phyloP scores from a whole-genome alignment of 2,329 filamentous ascomycete genomes.

The Coleophoma crateriformis region DNA sequence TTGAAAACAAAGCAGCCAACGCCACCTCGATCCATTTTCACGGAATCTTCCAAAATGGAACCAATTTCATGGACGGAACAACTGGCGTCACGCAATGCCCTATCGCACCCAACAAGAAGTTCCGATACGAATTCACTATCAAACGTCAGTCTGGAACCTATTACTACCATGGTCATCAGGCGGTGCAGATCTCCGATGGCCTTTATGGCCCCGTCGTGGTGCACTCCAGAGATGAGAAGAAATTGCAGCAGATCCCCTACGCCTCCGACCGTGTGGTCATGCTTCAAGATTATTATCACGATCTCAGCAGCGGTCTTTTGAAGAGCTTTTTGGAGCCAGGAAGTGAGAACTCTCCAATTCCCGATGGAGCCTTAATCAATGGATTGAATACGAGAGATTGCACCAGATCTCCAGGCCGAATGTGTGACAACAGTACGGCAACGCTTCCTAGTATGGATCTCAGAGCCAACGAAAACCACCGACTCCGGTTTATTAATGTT shows the following conservation, averaged over 20 bases:
- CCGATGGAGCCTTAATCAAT: constrained; percentile 40
- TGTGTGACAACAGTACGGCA: constrained; percentile 37
- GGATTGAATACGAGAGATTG: constrained; percentile 36
- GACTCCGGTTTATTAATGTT: constrained; percentile 63
- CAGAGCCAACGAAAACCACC: constrained; percentile 51
- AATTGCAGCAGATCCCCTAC: constrained; percentile 43
- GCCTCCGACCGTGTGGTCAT: constrained; percentile 58
- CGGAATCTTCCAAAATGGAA: constrained; percentile 70
- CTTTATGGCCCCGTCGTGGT: constrained; percentile 62
- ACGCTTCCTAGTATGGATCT: constrained; percentile 38
- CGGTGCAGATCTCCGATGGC: constrained; percentile 62
- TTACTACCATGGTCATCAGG: constrained; percentile 62
- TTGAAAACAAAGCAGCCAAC: constrained; percentile 63
- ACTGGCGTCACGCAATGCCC: constrained; percentile 62
- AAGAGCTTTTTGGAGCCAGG: constrained; percentile 30
- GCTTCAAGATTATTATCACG: constrained; percentile 71
- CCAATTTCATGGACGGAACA: constrained; percentile 66
- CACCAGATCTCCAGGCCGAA: constrained; percentile 27
- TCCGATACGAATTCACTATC: constrained; percentile 66
- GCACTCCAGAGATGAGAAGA: constrained; percentile 50
- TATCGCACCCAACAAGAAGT: constrained; percentile 55
- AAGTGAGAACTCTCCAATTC: constrained; percentile 27
- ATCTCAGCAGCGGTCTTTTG: constrained; percentile 36
- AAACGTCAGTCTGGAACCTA: constrained; percentile 42
- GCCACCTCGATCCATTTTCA: constrained; percentile 66